Evolutionary conservation across 2,329 filamentous ascomycete genomes (phyloP).

Genomic region (Talaromyces sp.): DNA sequence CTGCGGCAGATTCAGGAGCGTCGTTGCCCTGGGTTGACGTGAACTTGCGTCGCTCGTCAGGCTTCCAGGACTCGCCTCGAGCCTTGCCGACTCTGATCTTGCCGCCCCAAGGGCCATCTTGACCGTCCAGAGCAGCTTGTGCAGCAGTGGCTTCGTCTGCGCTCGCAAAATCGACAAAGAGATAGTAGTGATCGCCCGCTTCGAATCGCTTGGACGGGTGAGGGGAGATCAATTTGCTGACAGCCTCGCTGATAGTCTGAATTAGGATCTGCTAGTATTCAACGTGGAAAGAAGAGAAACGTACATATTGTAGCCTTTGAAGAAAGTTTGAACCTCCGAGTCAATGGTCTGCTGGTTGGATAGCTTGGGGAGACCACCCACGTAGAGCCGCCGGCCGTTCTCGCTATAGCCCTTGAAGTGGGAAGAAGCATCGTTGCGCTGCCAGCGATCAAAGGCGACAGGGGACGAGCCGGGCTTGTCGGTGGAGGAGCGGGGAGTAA

Average conservation of each 20-base stretch:
- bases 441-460: slow-evolving; percentile 38
- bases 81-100: slow-evolving; percentile 35
- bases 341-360: slow-evolving; percentile 37
- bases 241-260: slow-evolving; percentile 29
- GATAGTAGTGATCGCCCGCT: slow-evolving; percentile 55
- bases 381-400: slow-evolving; percentile 40
- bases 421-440: slow-evolving; percentile 29
- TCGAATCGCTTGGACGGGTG: slow-evolving; percentile 50
- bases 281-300: slow-evolving; percentile 8
- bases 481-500: slow-evolving; percentile 10
- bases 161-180: slow-evolving; percentile 59
- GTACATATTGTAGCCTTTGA: slow-evolving; percentile 40
- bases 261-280: not conserved
- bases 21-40: not conserved
- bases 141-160: slow-evolving; percentile 50
- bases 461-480: slow-evolving; percentile 10
- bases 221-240: slow-evolving; percentile 53
- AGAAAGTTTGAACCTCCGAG: slow-evolving; percentile 38
- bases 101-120: slow-evolving; percentile 35
- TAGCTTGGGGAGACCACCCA: slow-evolving; percentile 42
- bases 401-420: slow-evolving; percentile 28
- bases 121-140: slow-evolving; percentile 38
- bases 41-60: slow-evolving; percentile 22
- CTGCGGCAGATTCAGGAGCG: slow-evolving; percentile 4
- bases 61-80: slow-evolving; percentile 29